Base-by-base conservation (phyloP, 306 rosid species). In the Pachyrhizus erosus region DNA sequence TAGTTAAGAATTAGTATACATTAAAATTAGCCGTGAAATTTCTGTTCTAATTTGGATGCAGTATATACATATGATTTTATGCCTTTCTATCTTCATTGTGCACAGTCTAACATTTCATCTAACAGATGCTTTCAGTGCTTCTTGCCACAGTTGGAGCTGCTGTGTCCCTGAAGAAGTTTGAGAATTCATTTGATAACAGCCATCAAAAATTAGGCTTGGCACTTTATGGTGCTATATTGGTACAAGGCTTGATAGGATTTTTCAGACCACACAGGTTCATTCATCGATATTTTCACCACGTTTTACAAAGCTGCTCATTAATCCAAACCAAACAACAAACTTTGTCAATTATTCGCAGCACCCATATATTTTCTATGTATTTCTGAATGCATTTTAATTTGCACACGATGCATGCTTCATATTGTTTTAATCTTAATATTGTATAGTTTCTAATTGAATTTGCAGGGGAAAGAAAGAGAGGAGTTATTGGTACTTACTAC, bases 201-300 rank as follows among this genome's bases (percentile, higher is more conserved):
- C 99, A 96, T 80, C 98, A 96, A 86, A 93, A 96, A 88, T 55
- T 96, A 83, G 99, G 99, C 20, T 90, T 96, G 26, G 94, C 89
- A 51, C 97, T 96, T 83, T 96, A 96, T 79, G 86, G 60, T 84
- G 97, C 90, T 24, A 72, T 93, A 1, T 82, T 92, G 89, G 60
- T 88, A 24, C 99, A 96, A 89, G 90, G 88, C 57, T 84, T 88
- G 73, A 70, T 91, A 17, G 99, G 99, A 21, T 85, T 92, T 75
- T 87, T 93, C 92, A 92, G 99, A 87, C 99, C 99, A 83, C 95
- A 83, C 33, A 93, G 97, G 98, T 87, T 90, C 66, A 68, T 60
- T 67, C 29, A 61, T 81, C 9, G 65, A 31, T 43, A 45, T 61
- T 39, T 39, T 24, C 52, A 78, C 49, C 5, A 33, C 1, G 1